Percentiles rank a stretch among this genome's conserved stretches.
Conservation (phyloP, 257 asterid species). For the Solanum paucissectum region DNA sequence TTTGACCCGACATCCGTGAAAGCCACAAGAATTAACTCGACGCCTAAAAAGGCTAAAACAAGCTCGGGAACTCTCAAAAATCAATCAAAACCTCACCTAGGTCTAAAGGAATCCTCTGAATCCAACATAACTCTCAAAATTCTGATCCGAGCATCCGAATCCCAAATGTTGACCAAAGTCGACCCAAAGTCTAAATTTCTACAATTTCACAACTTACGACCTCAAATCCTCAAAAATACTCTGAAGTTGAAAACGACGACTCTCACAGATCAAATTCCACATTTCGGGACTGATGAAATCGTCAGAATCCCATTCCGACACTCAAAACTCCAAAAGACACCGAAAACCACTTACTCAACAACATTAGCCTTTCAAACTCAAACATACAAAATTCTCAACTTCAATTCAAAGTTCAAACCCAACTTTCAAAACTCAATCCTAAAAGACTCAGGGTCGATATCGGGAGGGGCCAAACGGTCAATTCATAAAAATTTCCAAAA, state of each 20-base stretch:
- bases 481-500: not conserved
- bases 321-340: not conserved
- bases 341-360: not conserved
- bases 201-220: not conserved
- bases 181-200: not conserved
- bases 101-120: not conserved
- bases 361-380: not conserved
- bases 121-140: not conserved
- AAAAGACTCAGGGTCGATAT: not conserved
- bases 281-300: not conserved
- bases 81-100: not conserved
- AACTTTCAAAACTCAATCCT: not conserved
- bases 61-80: not conserved
- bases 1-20: not conserved
- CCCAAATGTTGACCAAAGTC: too few species aligned
- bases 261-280: not conserved
- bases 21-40: not conserved
- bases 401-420: not conserved
- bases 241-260: accelerated
- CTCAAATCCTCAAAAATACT: not conserved
- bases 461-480: not conserved
- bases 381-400: not conserved
- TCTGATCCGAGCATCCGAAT: not conserved
- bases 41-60: not conserved
- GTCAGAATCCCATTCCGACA: not conserved